Evolutionary conservation across 106 monocot genomes (phyloP), one percentile per base, ranked within the genome.

Genomic region (Dendrobium catenatum): DNA sequence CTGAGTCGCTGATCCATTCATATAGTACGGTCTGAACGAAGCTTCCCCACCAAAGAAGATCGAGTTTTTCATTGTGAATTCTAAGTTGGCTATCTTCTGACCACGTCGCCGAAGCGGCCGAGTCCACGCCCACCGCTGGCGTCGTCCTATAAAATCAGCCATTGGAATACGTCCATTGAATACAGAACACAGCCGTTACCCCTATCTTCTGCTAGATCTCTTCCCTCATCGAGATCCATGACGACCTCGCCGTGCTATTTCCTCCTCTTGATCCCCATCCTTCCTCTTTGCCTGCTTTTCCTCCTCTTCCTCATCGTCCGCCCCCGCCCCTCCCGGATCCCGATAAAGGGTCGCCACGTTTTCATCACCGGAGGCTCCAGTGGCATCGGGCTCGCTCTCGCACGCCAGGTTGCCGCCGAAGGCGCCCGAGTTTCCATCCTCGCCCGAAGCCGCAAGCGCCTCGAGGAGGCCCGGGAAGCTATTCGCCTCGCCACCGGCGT

Each of bases 371-470:
- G 91, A 33, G 93, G 95, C 7, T 95, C 93, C 17, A 88, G 87
- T 82, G 93, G 95, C 24, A 95, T 95, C 83, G 93, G 95, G 5
- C 88, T 95, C 26, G 80, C 86, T 68, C 75, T 95, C 17, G 93
- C 95, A 1, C 70, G 66, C 43, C 83, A 70, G n/a, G 84, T 83
- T 19, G 86, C 87, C 49, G 51, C 82, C 56, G 78, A 80, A 42
- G 95, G 91, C 31, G 91, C 95, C 51, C 80, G 82, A 44, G 89
- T 96, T 41, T 89, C 95, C 81, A 89, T 96, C 84, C 89, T 96
- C 64, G 88, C 93, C 16, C 91, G 93, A 26, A 81, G 68, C 79
- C 33, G 3, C 13, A 42, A 56, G 42, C 76, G 81, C 27, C 93
- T 96, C 55, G 85, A 84, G 49, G 91, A 83, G 5, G 91, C 93